phyloP scores from a whole-genome alignment of 495 filamentous ascomycete species.

The Pseudomonodictys pantanalensis region DNA sequence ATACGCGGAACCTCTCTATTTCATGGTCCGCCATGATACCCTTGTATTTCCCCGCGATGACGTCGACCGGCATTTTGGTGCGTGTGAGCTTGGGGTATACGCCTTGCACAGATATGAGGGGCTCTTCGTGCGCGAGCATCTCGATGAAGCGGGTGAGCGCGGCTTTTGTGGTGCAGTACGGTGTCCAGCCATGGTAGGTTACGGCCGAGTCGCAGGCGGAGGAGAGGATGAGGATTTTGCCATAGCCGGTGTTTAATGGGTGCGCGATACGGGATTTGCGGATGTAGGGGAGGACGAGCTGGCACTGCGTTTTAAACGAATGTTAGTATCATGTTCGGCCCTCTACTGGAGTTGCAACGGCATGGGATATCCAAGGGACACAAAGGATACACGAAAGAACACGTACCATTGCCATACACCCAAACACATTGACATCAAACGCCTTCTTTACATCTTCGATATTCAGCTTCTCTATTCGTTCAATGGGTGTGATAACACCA shows the following conservation, averaged over 20 bases:
- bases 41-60: conserved; percentile 7
- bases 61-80: conserved; percentile 16
- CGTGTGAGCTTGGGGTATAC: conserved; percentile 15
- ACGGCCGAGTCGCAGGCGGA: conserved; percentile 1
- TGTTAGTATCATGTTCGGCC: not conserved
- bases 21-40: conserved; percentile 16
- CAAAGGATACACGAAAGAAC: not conserved
- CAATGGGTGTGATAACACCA: conserved; percentile 11
- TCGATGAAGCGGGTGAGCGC: conserved; percentile 7
- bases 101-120: not conserved
- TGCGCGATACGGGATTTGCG: not conserved
- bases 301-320: not conserved
- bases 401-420: conserved; percentile 4
- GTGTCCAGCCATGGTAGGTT: conserved; percentile 9
- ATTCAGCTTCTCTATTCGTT: conserved; percentile 5
- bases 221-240: conserved; percentile 4
- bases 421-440: conserved; percentile 12
- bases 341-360: no score
- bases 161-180: conserved; percentile 12
- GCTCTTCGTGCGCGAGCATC: conserved; percentile 12
- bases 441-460: conserved; percentile 9
- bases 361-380: not conserved
- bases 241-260: conserved; percentile 1
- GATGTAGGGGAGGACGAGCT: conserved; percentile 8
- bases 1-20: conserved; percentile 7